Evolutionary conservation across 2,329 filamentous ascomycete genomes (phyloP).

Genomic region (Fusarium tupiense): DNA sequence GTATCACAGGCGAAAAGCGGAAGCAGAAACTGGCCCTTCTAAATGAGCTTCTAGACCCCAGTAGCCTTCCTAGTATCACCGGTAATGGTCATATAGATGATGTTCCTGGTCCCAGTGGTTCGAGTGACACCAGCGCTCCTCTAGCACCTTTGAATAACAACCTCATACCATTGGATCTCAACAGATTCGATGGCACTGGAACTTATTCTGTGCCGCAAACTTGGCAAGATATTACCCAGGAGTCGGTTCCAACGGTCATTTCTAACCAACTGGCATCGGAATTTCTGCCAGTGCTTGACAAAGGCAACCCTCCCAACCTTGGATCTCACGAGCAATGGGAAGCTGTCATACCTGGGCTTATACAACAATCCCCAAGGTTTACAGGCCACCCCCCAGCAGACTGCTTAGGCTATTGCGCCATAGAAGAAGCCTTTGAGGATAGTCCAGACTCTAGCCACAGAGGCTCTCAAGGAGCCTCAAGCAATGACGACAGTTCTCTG

Average conservation of each 20-base stretch:
- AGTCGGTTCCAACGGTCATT: background rate
- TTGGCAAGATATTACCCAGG: background rate
- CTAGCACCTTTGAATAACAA: background rate
- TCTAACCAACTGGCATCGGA: background rate
- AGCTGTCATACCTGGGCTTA: background rate
- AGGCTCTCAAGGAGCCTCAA: background rate
- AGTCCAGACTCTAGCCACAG: background rate
- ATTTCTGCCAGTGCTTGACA: background rate
- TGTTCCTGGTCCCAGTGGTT: background rate
- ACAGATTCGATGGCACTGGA: background rate
- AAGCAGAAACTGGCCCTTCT: conserved; percentile 55
- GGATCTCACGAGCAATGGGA: background rate
- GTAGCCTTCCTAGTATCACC: background rate
- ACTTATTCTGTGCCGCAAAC: background rate
- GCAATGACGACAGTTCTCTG: conserved; percentile 8
- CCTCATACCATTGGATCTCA: background rate
- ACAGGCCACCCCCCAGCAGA: background rate
- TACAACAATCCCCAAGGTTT: background rate
- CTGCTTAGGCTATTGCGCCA: background rate
- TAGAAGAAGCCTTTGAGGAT: conserved; percentile 18
- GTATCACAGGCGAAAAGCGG: conserved; percentile 53
- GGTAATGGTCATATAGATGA: background rate
- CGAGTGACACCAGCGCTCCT: background rate
- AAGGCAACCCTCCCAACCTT: background rate
- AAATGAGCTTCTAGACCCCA: conserved; percentile 49